A percentile compares a stretch with the other conserved stretches of the same genome.
These are phyloP conservation scores for Xerocomus potaroensis DNA, from an alignment of 768 basidiomycete genomes.

Conservation along the genomic window DNA sequence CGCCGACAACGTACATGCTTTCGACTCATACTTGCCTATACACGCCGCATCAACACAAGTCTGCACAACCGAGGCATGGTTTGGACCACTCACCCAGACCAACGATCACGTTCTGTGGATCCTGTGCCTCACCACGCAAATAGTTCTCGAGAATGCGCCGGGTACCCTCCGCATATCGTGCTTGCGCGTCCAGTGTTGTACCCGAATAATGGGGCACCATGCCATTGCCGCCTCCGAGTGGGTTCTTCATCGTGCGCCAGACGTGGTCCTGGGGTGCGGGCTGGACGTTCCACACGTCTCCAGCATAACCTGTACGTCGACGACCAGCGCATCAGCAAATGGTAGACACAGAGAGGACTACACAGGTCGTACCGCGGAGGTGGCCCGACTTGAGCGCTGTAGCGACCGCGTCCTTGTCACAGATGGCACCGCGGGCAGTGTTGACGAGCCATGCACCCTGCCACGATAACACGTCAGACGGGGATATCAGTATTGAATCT, in stretches of 20 bases:
- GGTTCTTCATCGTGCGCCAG: constrained; percentile 80
- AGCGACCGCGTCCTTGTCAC: constrained; percentile 75
- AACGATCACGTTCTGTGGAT: constrained; percentile 78
- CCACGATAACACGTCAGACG: background rate
- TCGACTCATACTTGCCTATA: constrained; percentile 43
- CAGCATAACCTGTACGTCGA: constrained; percentile 28
- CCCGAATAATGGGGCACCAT: constrained; percentile 87
- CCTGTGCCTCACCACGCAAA: constrained; percentile 59
- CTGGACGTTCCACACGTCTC: constrained; percentile 83
- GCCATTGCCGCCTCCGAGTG: constrained; percentile 78
- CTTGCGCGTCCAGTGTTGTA: constrained; percentile 84
- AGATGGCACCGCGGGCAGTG: constrained; percentile 88
- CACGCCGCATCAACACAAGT: no score
- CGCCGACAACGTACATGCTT: constrained; percentile 32
- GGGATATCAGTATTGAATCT: background rate
- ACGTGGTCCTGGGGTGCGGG: constrained; percentile 82
- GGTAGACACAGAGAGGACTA: background rate
- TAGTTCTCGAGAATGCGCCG: constrained; percentile 71
- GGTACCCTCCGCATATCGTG: constrained; percentile 72
- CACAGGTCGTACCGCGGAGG: constrained; percentile 44
- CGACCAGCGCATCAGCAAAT: background rate
- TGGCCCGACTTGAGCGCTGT: constrained; percentile 74
- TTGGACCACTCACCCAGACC: constrained; percentile 39
- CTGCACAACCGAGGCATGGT: background rate
- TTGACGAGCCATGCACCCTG: constrained; percentile 92